phyloP scores from a whole-genome alignment of 2,329 filamentous ascomycete species.

The Escovopsis sp. region DNA sequence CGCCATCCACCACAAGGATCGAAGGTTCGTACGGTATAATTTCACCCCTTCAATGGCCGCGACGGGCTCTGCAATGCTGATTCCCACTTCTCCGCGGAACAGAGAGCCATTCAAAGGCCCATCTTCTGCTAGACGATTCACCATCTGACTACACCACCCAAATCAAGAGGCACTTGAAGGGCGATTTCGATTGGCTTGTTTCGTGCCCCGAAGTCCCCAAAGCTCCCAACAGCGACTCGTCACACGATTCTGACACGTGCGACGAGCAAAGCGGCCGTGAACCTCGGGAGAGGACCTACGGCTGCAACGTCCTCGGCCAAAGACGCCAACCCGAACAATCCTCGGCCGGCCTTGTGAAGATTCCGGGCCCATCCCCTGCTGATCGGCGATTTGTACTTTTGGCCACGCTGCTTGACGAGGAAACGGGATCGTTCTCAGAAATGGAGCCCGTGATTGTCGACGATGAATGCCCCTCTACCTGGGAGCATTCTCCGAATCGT shows the following conservation, averaged over 20 bases:
- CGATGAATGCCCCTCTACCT: constrained; percentile 11
- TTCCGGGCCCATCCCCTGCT: constrained; percentile 9
- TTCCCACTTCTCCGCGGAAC: neutral
- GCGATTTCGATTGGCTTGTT: constrained; percentile 37
- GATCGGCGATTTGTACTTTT: constrained; percentile 29
- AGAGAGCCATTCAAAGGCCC: constrained; percentile 1
- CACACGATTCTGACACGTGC: constrained; percentile 6
- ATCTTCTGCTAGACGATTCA: constrained; percentile 7
- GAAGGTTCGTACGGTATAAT: constrained; percentile 2
- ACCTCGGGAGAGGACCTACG: constrained; percentile 25
- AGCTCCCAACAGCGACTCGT: constrained; percentile 7
- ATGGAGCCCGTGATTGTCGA: constrained; percentile 6
- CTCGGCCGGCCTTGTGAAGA: too few relatives aligned
- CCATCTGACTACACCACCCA: constrained; percentile 16
- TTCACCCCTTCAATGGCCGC: neutral
- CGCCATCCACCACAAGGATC: neutral
- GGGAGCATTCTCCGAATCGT: constrained; percentile 13
- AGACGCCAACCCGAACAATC: constrained; percentile 9
- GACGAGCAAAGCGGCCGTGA: constrained; percentile 2
- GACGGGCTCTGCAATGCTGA: neutral
- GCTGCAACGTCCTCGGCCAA: constrained; percentile 37
- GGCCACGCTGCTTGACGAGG: constrained; percentile 27
- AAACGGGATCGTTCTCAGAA: constrained; percentile 8
- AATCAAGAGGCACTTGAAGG: constrained; percentile 28
- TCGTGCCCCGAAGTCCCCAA: constrained; percentile 18